Percentiles rank a stretch among this genome's conserved stretches.
These are phyloP conservation scores for Boletus edulis DNA, from an alignment of 768 basidiomycete species.

Conservation along the genomic window DNA sequence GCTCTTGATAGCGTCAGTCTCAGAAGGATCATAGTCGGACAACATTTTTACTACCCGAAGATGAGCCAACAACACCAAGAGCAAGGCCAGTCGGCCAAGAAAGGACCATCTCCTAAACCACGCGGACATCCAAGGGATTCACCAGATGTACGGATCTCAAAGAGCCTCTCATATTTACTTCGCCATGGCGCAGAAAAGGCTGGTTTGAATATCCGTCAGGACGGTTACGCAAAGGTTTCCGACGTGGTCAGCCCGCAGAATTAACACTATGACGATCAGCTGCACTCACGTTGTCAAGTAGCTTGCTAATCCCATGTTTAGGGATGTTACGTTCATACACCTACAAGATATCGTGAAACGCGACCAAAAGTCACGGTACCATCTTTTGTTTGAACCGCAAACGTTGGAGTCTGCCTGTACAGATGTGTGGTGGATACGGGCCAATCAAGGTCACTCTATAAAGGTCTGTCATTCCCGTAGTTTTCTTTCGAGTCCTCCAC, in stretches of 20 bases:
- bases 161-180: conserved; percentile 89
- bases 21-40: neutral
- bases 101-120: conserved; percentile 39
- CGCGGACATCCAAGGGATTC: conserved; percentile 63
- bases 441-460: conserved; percentile 89
- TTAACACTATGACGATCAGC: neutral
- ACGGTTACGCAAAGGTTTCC: conserved; percentile 81
- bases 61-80: conserved; percentile 11
- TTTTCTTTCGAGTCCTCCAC: neutral
- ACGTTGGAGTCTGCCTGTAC: conserved; percentile 23
- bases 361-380: conserved; percentile 68
- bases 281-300: conserved; percentile 30
- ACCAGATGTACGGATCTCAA: conserved; percentile 70
- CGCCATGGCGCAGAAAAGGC: conserved; percentile 84
- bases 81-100: conserved; percentile 5
- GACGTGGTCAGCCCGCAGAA: conserved; percentile 69
- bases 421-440: conserved; percentile 80
- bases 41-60: neutral
- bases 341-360: conserved; percentile 63
- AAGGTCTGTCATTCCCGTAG: conserved; percentile 43
- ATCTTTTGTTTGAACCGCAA: conserved; percentile 52
- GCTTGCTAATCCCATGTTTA: conserved; percentile 70
- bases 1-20: neutral
- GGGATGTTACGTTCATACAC: conserved; percentile 49
- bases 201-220: conserved; percentile 69